Base-by-base conservation (phyloP, 495 filamentous ascomycete genomes). In the Penicillium subrubescens region DNA sequence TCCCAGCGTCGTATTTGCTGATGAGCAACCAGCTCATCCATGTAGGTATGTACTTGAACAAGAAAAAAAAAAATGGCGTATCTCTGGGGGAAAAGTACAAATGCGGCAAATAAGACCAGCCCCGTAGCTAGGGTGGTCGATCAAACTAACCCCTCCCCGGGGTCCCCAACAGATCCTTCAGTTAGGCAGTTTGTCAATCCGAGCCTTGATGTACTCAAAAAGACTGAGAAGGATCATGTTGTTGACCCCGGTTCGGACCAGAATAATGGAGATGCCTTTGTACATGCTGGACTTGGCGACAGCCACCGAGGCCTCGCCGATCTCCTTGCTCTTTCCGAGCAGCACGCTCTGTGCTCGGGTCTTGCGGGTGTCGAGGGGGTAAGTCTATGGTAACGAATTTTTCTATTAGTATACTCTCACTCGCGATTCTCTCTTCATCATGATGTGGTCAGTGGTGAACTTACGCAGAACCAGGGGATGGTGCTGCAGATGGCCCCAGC, bases 181-280 rank as follows among this genome's bases (percentile, higher is more conserved):
- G 3, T 74, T 68, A 39, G 71, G 71, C 15, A 82, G 69, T 52
- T 74, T 58, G 51, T 80, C 71, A 59, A 83, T 83, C 31, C 66
- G 71, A 62, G 72, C 69, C 69, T 79, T 82, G 57, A 82, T 74
- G 54, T 77, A 81, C 63, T 83, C 81, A 50, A 79, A 80, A 6
- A 83, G 69, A 67, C 77, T 80, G 58, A 83, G 70, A 35, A 82
- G 66, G 39, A 83, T 81, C 79, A 82, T 82, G 69, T 83, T 83
- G 68, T 83, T 81, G 37, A 83, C 67, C 23, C 77, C 77, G 5
- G 81, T 82, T 29, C 81, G 79, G 35, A 83, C 67, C 39, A 83
- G 67, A 41, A 81, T 79, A 50, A 82, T 81, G 5, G 79, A 79
- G n/a, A 83, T 57, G 19, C 81, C 81, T 60, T 81, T 83, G 65